These are phyloP conservation scores for Helminthosporium solani DNA, from an alignment of 2,329 filamentous ascomycete species.

Conservation along the genomic window DNA sequence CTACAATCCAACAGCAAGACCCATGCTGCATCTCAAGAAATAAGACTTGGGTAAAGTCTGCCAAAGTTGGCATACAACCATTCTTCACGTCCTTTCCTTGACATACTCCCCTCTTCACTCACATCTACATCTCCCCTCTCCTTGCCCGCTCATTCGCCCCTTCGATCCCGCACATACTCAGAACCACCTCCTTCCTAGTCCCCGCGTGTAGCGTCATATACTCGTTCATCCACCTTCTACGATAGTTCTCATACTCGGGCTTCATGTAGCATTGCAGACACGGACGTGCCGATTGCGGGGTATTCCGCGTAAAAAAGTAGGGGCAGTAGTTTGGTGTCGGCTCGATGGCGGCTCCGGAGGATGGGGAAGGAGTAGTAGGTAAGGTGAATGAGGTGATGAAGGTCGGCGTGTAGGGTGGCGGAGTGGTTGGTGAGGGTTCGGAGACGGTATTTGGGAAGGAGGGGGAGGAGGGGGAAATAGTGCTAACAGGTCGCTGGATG, in stretches of 20 bases:
- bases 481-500: not conserved
- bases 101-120: not conserved
- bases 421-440: not conserved
- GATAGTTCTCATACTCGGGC: constrained; percentile 14
- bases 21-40: no score
- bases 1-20: no score
- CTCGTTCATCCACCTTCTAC: constrained; percentile 16
- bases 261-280: constrained; percentile 29
- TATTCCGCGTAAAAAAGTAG: constrained; percentile 21
- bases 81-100: no score
- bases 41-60: no score
- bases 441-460: not conserved
- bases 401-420: not conserved
- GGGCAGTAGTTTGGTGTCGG: constrained; percentile 18
- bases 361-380: not conserved
- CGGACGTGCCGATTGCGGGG: constrained; percentile 18
- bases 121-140: not conserved
- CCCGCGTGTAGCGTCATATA: constrained; percentile 22
- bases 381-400: not conserved
- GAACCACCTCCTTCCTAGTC: constrained; percentile 17
- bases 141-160: constrained; percentile 12
- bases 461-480: not conserved
- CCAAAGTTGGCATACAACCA: no score
- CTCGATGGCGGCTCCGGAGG: not conserved
- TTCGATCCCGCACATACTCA: constrained; percentile 20